These are phyloP conservation scores for Cytospora mali DNA, from an alignment of 2,329 filamentous ascomycete genomes.

Conservation along the genomic window DNA sequence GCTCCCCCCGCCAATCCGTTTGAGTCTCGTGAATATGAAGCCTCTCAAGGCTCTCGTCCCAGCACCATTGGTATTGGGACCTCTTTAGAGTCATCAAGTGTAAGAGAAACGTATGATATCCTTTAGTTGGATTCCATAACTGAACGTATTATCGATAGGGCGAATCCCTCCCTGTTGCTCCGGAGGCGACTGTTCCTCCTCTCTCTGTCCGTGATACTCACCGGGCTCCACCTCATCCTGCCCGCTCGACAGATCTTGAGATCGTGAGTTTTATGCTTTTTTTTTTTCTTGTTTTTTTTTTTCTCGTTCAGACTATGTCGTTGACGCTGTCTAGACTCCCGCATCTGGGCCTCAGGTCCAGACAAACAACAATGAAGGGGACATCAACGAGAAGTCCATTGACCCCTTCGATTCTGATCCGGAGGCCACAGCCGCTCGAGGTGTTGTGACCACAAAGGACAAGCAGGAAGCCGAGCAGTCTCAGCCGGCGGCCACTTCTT, in stretches of 20 bases:
- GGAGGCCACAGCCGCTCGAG: conserved; percentile 26
- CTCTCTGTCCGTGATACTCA: neutral
- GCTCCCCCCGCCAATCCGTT: conserved; percentile 20
- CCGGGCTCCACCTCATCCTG: neutral
- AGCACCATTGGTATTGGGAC: conserved; percentile 3
- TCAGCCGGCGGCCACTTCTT: neutral
- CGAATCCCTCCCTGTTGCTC: conserved; percentile 16
- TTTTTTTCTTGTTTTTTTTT: no score
- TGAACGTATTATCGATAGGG: neutral
- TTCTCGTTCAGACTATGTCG: neutral
- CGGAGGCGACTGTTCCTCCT: conserved; percentile 4
- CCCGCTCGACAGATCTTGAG: conserved; percentile 2
- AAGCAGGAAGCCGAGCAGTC: conserved; percentile 22
- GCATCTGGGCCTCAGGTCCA: neutral
- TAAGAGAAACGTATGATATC: neutral
- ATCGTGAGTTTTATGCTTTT: conserved; percentile 30
- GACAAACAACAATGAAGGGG: conserved; percentile 6
- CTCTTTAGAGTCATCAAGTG: conserved; percentile 12
- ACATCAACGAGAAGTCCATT: conserved; percentile 30
- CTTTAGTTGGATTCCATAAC: neutral
- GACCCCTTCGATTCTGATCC: conserved; percentile 24
- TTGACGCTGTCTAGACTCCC: conserved; percentile 25
- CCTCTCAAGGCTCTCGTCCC: conserved; percentile 10
- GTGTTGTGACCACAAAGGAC: conserved; percentile 10
- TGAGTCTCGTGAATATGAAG: conserved; percentile 24